Evolutionary conservation across 176 grass and related monocot species (phyloP).

Genomic region (Aegilops speltoides): DNA sequence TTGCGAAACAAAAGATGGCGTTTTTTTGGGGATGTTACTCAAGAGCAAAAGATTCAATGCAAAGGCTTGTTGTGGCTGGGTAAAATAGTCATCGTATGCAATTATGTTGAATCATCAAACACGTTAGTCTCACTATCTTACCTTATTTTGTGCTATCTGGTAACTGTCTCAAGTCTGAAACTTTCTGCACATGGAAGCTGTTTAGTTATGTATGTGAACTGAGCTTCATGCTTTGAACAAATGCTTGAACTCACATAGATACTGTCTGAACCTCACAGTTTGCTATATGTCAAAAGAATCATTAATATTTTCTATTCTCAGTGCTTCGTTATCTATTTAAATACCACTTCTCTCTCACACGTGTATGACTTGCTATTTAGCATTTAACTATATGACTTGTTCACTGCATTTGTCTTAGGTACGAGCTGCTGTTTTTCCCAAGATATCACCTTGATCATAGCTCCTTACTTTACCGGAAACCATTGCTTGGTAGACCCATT

Average conservation of each 20-base stretch:
- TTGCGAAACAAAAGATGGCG: conserved; percentile 92
- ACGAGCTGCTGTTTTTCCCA: conserved; percentile 95
- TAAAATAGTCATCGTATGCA: conserved; percentile 95
- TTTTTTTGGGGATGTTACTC: conserved; percentile 95
- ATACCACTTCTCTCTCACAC: background rate
- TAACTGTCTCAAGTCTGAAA: background rate
- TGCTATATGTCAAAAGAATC: conserved; percentile 1
- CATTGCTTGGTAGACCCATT: conserved; percentile 80
- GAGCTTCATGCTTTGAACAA: background rate
- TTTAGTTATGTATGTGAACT: background rate
- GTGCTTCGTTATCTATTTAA: background rate
- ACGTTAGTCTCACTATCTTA: conserved; percentile 52
- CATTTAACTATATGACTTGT: conserved; percentile 33
- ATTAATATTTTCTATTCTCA: conserved; percentile 8
- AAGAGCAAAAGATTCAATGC: conserved; percentile 99
- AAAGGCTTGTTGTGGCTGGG: conserved; percentile 95
- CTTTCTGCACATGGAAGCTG: background rate
- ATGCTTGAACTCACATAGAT: conserved; percentile 22
- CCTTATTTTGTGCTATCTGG: conserved; percentile 3
- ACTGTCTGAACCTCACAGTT: background rate
- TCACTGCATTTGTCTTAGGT: conserved; percentile 58
- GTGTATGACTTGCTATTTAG: conserved; percentile 25
- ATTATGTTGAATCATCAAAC: conserved; percentile 84
- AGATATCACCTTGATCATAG: conserved; percentile 99
- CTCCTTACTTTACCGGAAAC: conserved; percentile 87